phyloP scores from a whole-genome alignment of 805 yeast species.

The Wickerhamiella sergipiensis region DNA sequence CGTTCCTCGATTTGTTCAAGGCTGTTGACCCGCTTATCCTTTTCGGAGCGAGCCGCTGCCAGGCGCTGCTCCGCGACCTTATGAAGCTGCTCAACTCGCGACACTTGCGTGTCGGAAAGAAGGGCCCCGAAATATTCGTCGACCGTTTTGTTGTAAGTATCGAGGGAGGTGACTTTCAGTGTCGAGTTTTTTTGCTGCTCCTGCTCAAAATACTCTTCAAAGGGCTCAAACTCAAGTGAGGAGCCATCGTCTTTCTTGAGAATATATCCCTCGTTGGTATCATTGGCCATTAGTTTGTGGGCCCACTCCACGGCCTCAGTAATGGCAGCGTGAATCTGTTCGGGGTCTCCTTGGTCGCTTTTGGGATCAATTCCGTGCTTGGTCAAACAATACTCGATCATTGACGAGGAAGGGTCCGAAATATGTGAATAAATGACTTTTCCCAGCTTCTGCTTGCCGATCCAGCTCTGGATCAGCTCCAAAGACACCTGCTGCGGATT shows the following conservation, averaged over 20 bases:
- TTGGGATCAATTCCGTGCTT: constrained; percentile 35
- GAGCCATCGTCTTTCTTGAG: constrained; percentile 11
- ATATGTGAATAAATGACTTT: constrained; percentile 54
- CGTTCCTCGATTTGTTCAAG: constrained; percentile 47
- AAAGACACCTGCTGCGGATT: constrained; percentile 29
- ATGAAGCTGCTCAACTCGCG: constrained; percentile 45
- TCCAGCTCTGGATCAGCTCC: constrained; percentile 18
- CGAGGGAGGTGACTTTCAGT: constrained; percentile 21
- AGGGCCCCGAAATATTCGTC: constrained; percentile 76
- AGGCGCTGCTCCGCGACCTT: constrained; percentile 59
- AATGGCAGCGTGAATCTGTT: constrained; percentile 14
- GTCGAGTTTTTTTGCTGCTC: constrained; percentile 27
- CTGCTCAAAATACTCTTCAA: constrained; percentile 24
- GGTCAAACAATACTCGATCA: constrained; percentile 47
- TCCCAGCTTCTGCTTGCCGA: constrained; percentile 30
- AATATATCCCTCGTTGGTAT: constrained; percentile 10
- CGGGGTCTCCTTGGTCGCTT: constrained; percentile 20
- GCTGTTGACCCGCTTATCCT: constrained; percentile 52
- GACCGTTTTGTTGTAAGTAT: constrained; percentile 67
- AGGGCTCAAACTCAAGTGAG: constrained; percentile 18
- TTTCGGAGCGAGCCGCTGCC: constrained; percentile 61
- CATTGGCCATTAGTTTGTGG: constrained; percentile 5
- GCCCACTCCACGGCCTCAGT: constrained; percentile 23
- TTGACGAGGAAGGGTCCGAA: constrained; percentile 66
- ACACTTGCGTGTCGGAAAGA: constrained; percentile 65